Evolutionary conservation across 164 flowering plant species (phyloP).

Genomic region (Tetrastigma voinierianum): DNA sequence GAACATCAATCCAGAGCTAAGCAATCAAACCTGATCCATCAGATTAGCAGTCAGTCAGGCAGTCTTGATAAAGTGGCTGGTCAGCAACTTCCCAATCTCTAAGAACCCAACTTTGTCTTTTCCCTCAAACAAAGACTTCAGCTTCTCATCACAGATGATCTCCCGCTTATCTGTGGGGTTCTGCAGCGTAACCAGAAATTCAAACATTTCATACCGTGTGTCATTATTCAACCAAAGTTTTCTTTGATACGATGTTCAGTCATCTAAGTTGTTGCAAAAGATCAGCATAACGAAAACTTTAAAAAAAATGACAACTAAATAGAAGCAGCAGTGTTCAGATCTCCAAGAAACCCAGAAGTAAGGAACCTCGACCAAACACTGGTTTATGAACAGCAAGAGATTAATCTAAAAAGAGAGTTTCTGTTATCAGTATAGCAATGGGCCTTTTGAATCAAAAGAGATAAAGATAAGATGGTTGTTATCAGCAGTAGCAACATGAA

Average conservation of each 20-base stretch:
- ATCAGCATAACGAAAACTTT: not conserved
- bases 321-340: not conserved
- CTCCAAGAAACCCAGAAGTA: not conserved
- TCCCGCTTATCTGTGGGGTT: conserved; percentile 54
- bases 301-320: not conserved
- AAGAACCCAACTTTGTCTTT: conserved; percentile 59
- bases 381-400: not conserved
- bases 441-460: not conserved
- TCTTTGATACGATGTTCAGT: not conserved
- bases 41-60: conserved; percentile 22
- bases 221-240: not conserved
- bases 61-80: conserved; percentile 54
- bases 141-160: conserved; percentile 68
- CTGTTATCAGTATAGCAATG: not conserved
- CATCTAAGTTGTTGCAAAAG: not conserved
- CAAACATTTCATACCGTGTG: not conserved
- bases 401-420: not conserved
- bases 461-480: too few relatives aligned
- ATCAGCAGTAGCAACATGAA: too few relatives aligned
- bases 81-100: conserved; percentile 51
- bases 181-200: conserved; percentile 49
- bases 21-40: not conserved
- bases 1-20: not conserved
- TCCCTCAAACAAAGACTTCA: conserved; percentile 65
- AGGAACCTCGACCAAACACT: not conserved